Conservation (phyloP, 2,329 filamentous ascomycete genomes). For the Apiospora hydei region DNA sequence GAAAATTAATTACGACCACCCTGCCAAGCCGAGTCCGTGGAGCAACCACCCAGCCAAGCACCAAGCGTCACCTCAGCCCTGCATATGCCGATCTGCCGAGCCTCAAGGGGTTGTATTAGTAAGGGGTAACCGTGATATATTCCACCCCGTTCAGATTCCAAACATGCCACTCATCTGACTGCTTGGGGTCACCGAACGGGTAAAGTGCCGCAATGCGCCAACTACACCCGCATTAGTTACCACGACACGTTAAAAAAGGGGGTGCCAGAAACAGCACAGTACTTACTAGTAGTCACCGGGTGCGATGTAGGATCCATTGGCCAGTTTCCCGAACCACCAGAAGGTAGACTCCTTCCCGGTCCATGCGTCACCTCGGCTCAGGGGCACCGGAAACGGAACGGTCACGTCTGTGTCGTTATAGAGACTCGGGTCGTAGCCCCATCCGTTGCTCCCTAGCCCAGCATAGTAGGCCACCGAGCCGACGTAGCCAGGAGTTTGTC, state of each 20-base stretch:
- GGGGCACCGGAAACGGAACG: constrained; percentile 30
- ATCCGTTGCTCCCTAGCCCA: constrained; percentile 26
- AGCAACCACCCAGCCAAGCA: neutral
- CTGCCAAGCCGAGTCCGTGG: neutral
- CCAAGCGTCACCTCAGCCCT: neutral
- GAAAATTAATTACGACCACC: neutral
- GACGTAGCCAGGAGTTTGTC: constrained; percentile 34
- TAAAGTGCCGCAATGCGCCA: constrained; percentile 16
- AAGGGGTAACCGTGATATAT: constrained; percentile 17
- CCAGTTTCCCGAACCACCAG: constrained; percentile 27
- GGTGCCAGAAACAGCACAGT: no score
- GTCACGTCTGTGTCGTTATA: constrained; percentile 32
- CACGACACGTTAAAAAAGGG: neutral
- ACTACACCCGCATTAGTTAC: neutral
- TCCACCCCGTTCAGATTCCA: constrained; percentile 22
- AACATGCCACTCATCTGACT: constrained; percentile 5
- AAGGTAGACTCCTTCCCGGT: neutral
- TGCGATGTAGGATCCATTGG: constrained; percentile 25
- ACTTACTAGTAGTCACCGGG: constrained; percentile 26
- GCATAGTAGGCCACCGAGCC: constrained; percentile 34
- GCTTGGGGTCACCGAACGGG: constrained; percentile 4
- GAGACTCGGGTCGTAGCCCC: constrained; percentile 31
- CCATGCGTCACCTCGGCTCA: constrained; percentile 26
- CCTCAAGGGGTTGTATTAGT: neutral
- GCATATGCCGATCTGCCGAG: neutral